Conservation (phyloP, 169 alveolate species). For the Blepharisma undulans region DNA sequence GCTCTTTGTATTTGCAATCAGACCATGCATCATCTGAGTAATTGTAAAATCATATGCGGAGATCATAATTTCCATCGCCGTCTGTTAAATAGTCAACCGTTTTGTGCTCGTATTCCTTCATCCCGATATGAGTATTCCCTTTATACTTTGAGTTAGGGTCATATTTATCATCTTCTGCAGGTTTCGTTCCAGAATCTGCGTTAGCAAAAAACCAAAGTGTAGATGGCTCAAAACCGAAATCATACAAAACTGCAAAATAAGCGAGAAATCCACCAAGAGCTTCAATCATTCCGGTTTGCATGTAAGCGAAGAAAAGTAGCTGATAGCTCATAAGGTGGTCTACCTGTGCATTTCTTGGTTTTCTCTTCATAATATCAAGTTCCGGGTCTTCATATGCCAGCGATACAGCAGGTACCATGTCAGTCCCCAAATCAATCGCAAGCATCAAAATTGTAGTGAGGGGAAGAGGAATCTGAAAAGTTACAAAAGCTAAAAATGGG, state of each 20-base stretch:
- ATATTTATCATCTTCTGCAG: constrained; percentile 58
- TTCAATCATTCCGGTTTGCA: constrained; percentile 78
- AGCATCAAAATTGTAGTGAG: constrained; percentile 74
- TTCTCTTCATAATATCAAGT: constrained; percentile 76
- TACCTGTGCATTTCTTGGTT: constrained; percentile 72
- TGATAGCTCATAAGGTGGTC: constrained; percentile 77
- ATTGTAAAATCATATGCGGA: neutral
- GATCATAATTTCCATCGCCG: neutral
- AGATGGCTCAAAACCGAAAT: constrained; percentile 77
- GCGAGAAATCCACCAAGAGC: constrained; percentile 78
- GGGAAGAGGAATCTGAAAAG: constrained; percentile 80
- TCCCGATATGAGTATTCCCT: constrained; percentile 46
- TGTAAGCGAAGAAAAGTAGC: constrained; percentile 77
- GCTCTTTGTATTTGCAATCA: constrained; percentile 7
- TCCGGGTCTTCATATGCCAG: constrained; percentile 86
- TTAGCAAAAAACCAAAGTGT: constrained; percentile 56
- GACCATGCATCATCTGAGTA: neutral
- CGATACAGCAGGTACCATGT: constrained; percentile 81
- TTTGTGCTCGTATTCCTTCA: constrained; percentile 1
- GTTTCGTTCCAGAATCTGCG: constrained; percentile 53
- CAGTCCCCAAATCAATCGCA: constrained; percentile 82
- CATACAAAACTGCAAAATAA: constrained; percentile 79
- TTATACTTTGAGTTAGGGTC: constrained; percentile 42
- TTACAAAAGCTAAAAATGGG: constrained; percentile 69
- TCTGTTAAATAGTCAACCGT: neutral